Evolutionary conservation across 345 rosid genomes (phyloP).

Genomic region (Populus alba): DNA sequence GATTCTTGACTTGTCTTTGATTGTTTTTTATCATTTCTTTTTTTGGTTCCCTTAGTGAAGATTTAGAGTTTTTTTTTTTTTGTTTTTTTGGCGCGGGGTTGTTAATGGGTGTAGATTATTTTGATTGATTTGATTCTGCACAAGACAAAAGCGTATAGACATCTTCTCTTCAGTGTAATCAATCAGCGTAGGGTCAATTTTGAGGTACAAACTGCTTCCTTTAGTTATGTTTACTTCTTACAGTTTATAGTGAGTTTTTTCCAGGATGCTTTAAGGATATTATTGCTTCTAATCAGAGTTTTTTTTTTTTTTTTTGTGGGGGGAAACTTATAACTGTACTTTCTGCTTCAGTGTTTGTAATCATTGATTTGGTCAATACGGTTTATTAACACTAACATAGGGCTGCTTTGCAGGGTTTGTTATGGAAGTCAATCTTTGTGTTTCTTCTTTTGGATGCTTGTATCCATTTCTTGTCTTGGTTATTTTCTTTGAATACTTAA

Average conservation of each 20-base stretch:
- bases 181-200: conserved; percentile 39
- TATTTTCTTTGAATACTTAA: conserved; percentile 3
- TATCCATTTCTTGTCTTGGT: conserved; percentile 45
- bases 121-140: conserved; percentile 85
- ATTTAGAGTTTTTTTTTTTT: not conserved
- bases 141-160: conserved; percentile 70
- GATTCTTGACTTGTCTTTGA: not conserved
- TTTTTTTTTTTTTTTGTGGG: no score
- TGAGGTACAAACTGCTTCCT: conserved; percentile 41
- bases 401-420: conserved; percentile 50
- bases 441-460: conserved; percentile 77
- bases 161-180: conserved; percentile 67
- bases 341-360: not conserved
- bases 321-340: no score
- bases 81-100: not conserved
- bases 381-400: not conserved
- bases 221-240: not conserved
- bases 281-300: not conserved
- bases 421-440: conserved; percentile 56
- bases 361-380: not conserved
- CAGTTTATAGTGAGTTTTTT: not conserved
- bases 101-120: conserved; percentile 48
- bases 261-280: not conserved
- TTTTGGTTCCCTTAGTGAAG: not conserved
- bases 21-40: not conserved